These are phyloP conservation scores for Pseudogymnoascus sp. DNA, from an alignment of 2,329 filamentous ascomycete genomes.

Conservation along the genomic window DNA sequence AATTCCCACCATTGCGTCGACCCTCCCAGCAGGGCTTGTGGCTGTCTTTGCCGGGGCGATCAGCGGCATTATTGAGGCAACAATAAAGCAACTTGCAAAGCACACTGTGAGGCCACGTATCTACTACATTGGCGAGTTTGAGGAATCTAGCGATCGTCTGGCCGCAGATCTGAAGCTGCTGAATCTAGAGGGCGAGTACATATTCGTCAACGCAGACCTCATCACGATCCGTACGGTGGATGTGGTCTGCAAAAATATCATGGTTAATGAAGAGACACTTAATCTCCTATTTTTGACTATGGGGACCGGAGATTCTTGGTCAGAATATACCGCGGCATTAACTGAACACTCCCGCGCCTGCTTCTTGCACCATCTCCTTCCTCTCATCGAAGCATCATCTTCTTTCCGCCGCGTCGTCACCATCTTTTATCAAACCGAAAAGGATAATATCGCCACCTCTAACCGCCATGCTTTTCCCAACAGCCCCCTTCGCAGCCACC, in stretches of 20 bases:
- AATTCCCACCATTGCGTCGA: conserved; percentile 11
- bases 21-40: conserved; percentile 32
- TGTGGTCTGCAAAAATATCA: conserved; percentile 40
- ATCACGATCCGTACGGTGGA: conserved; percentile 39
- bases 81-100: conserved; percentile 36
- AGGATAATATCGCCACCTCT: background rate
- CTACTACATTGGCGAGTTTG: conserved; percentile 40
- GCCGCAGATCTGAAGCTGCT: conserved; percentile 22
- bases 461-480: background rate
- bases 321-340: conserved; percentile 30
- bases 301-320: conserved; percentile 26
- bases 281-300: conserved; percentile 46
- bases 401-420: conserved; percentile 43
- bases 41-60: conserved; percentile 44
- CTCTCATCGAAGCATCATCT: conserved; percentile 39
- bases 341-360: conserved; percentile 48
- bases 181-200: conserved; percentile 35
- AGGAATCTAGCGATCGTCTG: conserved; percentile 32
- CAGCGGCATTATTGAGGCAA: conserved; percentile 40
- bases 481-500: background rate
- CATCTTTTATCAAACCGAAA: conserved; percentile 29
- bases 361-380: conserved; percentile 48
- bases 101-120: conserved; percentile 31
- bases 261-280: conserved; percentile 39
- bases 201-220: conserved; percentile 36